Conservation (phyloP, 441 rosid species). For the Raphanus hybrid region DNA sequence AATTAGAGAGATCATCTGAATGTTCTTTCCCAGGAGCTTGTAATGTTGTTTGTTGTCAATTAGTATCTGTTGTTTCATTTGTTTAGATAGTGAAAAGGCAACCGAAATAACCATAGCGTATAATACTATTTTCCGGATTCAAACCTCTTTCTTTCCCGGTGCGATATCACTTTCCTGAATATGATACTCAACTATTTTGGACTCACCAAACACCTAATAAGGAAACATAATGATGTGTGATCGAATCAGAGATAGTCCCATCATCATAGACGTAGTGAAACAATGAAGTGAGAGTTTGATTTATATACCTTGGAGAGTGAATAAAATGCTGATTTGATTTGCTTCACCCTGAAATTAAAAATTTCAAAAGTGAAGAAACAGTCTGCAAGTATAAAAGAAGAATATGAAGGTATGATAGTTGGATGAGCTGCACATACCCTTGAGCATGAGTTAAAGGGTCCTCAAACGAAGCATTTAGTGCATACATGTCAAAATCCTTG, state of each 20-base stretch:
- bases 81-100: conserved; percentile 3
- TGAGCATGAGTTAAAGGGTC: conserved; percentile 88
- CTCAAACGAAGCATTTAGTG: conserved; percentile 80
- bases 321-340: conserved; percentile 94
- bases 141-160: conserved; percentile 70
- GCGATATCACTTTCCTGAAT: conserved; percentile 54
- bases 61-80: conserved; percentile 51
- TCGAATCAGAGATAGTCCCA: background rate
- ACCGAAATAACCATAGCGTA: background rate
- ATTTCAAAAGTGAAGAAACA: conserved; percentile 5
- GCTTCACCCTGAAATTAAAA: conserved; percentile 62
- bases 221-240: background rate
- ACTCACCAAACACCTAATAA: conserved; percentile 68
- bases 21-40: conserved; percentile 68
- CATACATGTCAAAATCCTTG: conserved; percentile 77
- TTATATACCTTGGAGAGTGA: conserved; percentile 67
- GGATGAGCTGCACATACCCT: conserved; percentile 54
- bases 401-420: background rate
- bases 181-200: conserved; percentile 70
- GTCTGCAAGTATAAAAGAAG: background rate
- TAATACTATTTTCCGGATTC: too few species aligned
- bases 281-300: background rate
- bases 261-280: background rate
- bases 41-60: conserved; percentile 86
- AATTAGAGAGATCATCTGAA: conserved; percentile 79